Percentiles rank a stretch among this genome's conserved stretches.
Conservation (phyloP, 768 basidiomycete species). For the Amanita phalloides region DNA sequence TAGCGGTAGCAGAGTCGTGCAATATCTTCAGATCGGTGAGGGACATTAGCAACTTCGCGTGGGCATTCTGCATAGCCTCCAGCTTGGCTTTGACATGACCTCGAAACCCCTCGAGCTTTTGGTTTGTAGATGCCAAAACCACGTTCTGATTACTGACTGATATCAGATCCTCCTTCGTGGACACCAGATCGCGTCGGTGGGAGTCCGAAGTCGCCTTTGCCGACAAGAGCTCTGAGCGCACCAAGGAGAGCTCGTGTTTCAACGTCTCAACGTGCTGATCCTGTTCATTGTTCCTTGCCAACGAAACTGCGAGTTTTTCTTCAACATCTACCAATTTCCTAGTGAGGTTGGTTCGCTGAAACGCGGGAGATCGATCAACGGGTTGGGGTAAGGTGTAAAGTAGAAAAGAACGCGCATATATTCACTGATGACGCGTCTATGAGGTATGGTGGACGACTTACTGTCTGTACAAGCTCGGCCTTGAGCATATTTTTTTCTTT, state of each 20-base stretch:
- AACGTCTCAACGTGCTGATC: background rate
- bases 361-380: background rate
- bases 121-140: background rate
- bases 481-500: slow-evolving; percentile 3
- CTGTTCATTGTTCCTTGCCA: background rate
- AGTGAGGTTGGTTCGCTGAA: background rate
- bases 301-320: background rate
- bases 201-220: background rate
- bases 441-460: background rate
- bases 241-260: background rate
- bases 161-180: background rate
- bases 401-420: background rate
- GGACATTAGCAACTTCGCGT: slow-evolving; percentile 7
- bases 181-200: background rate
- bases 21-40: slow-evolving; percentile 7
- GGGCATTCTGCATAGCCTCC: background rate
- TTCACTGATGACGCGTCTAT: background rate
- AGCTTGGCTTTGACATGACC: slow-evolving; percentile 1
- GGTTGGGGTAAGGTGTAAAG: background rate
- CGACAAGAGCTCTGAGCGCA: background rate
- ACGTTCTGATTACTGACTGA: background rate
- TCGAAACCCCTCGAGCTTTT: background rate
- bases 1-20: background rate
- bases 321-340: background rate
- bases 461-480: background rate